Conservation (phyloP, 2,329 filamentous ascomycete species). For the Mycocentrospora acerina region DNA sequence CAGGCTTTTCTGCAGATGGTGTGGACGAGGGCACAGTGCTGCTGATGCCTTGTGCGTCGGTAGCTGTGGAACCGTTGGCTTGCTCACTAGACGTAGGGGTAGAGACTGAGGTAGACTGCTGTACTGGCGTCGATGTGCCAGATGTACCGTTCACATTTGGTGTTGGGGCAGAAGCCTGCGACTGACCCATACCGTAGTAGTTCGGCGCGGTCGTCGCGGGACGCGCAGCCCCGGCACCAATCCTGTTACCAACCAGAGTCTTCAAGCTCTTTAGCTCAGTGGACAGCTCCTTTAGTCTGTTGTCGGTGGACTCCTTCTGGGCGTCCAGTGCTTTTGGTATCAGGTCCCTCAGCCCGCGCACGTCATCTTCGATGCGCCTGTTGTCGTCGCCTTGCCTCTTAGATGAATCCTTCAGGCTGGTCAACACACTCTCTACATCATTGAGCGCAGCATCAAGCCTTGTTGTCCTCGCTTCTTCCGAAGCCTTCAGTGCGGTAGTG, state of each 20-base stretch:
- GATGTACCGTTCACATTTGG: constrained; percentile 31
- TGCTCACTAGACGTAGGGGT: constrained; percentile 23
- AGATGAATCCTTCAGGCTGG: constrained; percentile 78
- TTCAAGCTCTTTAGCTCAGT: constrained; percentile 90
- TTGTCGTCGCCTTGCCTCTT: constrained; percentile 84
- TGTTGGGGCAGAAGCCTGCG: constrained; percentile 20
- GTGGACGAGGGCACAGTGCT: constrained; percentile 20
- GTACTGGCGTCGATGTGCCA: constrained; percentile 18
- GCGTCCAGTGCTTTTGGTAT: constrained; percentile 87
- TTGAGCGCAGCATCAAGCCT: constrained; percentile 77
- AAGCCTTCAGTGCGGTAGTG: constrained; percentile 81
- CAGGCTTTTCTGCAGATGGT: constrained; percentile 31
- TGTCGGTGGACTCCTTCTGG: constrained; percentile 82
- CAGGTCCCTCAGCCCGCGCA: constrained; percentile 76
- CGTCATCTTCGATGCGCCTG: constrained; percentile 81
- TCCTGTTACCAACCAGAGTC: constrained; percentile 71
- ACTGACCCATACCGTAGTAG: constrained; percentile 27
- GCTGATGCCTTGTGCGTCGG: constrained; percentile 24
- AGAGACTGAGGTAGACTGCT: constrained; percentile 15
- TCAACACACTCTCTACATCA: constrained; percentile 82
- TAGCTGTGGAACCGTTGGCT: constrained; percentile 13
- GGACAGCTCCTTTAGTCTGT: constrained; percentile 79
- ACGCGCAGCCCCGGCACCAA: constrained; percentile 42
- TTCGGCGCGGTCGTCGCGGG: constrained; percentile 24
- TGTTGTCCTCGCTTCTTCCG: constrained; percentile 81